phyloP scores from a whole-genome alignment of 2,329 filamentous ascomycete species.

The Cytospora chrysosperma region DNA sequence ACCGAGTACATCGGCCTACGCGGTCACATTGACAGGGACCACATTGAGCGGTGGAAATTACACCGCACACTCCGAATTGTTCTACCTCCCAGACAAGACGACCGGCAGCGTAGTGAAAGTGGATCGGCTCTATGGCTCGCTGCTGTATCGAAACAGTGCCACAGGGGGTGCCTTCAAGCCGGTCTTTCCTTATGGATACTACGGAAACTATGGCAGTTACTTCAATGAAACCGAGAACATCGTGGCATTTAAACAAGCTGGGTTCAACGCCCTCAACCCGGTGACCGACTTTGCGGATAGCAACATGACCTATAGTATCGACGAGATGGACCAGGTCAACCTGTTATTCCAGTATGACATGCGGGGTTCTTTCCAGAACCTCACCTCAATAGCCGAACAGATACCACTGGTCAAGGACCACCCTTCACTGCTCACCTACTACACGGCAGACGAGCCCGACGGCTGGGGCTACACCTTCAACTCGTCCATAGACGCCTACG shows the following conservation, averaged over 20 bases:
- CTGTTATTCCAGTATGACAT: slow-evolving; percentile 47
- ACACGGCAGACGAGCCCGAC: slow-evolving; percentile 52
- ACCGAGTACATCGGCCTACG: slow-evolving; percentile 39
- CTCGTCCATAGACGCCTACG: slow-evolving; percentile 42
- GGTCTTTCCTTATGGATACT: slow-evolving; percentile 46
- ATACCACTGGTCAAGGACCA: slow-evolving; percentile 41
- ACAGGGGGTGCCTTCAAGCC: slow-evolving; percentile 39
- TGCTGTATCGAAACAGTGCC: slow-evolving; percentile 39
- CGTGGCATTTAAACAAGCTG: slow-evolving; percentile 36
- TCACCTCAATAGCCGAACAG: slow-evolving; percentile 39
- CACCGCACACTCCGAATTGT: slow-evolving; percentile 38
- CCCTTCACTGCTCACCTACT: slow-evolving; percentile 44
- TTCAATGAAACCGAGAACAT: slow-evolving; percentile 39
- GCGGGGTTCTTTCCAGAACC: slow-evolving; percentile 44
- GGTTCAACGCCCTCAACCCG: slow-evolving; percentile 46
- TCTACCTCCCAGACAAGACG: slow-evolving; percentile 44
- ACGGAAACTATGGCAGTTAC: slow-evolving; percentile 44
- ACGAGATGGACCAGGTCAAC: slow-evolving; percentile 37
- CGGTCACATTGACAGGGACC: slow-evolving; percentile 39
- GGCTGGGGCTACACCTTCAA: slow-evolving; percentile 55
- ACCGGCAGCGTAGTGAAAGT: slow-evolving; percentile 45
- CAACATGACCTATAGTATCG: slow-evolving; percentile 37
- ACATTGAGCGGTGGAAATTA: slow-evolving; percentile 35
- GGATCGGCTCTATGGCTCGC: slow-evolving; percentile 45
- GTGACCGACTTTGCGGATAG: slow-evolving; percentile 41